Base-by-base conservation (phyloP, 805 yeast species). In the Tetrapisispora iriomotensis region DNA sequence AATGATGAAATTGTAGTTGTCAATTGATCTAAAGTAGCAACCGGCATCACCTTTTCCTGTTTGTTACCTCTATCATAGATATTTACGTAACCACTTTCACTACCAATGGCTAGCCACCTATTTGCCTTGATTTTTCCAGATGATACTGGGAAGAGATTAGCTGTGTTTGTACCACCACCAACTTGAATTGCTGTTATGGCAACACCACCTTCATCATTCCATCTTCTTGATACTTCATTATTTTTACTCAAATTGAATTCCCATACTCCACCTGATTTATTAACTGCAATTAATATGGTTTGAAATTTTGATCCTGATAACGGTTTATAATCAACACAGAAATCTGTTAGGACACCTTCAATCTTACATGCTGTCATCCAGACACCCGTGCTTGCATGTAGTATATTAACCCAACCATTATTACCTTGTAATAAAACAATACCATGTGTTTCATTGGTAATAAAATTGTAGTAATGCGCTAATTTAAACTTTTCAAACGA, bases 21-120 rank as follows among this genome's bases (percentile, higher is more conserved):
- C 36, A 92, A 67, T 52, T 84, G 88, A 44, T 83, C 94, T 12
- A 90, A 66, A 0, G 75, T 68, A 27, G 77, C 79, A 22, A 72
- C 61, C 2, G 95, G 86, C 3, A 25, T 37, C 10, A 26, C 18
- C 12, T 38, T n/a, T 6, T 38, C 47, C 58, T 26, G 58, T 13
- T 31, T 61, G 15, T 47, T 46, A 31, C 47, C 44, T 40, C 72
- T 69, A 56, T 87, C 95, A 56, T 90, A 92, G 14, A 92, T 66
- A 49, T 80, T 84, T 13, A 92, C 98, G 45, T 86, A 75, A 47
- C 99, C 99, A 51, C 82, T 79, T 47, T 77, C 77, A 53, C 82
- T 75, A 27, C 98, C 99, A 41, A 92, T 67, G 0, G 98, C 98
- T 41, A 84, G 62, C 84, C 85, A 90, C 47, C 85, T 73, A 55